Base-by-base conservation (phyloP, 1,139 yeast genomes). In the Yamadazyma atlantica region DNA sequence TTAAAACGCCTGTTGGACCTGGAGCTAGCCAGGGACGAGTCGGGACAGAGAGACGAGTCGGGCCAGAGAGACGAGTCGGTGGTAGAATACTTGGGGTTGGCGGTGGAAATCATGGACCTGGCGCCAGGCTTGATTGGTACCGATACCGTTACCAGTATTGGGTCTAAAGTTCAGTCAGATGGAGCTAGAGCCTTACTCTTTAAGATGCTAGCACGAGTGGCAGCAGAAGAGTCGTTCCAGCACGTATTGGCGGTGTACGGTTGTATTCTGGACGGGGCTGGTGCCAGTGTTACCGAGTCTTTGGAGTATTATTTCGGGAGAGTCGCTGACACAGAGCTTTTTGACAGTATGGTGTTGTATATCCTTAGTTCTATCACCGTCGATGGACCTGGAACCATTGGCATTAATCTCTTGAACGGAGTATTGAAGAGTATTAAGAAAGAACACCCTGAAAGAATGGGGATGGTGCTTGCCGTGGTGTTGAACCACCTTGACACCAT, bases 261-360 rank as follows among this genome's bases (percentile, higher is more conserved):
- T n/a, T 16, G 4, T 28, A n/a, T 28, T 16, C 18, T 19, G n/a
- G n/a, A 16, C 10, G 14, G 16, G 12, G 34, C 15, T 32, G 27
- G 9, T 5, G 14, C 4, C 16, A 21, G n/a, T 5, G 25, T 42
- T 33, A 24, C 33, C 26, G 48, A 32, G 1, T 44, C 45, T 11
- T 43, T 58, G 19, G 15, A 33, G 3, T 27, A 29, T 2, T 59
- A 42, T 38, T 42, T 60, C 15, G 28, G 29, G 2, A 38, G 39
- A 18, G 27, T 50, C 3, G n/a, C 49, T 30, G n/a, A 6, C 8
- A 8, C 24, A n/a, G 25, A 19, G 9, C 6, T 7, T 9, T 16
- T 15, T 2, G 37, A 37, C 11, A 31, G 37, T 12, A 24, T 34
- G 4, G 15, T 34, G n/a, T 17, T 33, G 10, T 37, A 18, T 23